Base-by-base conservation (phyloP, 148 eudicot species). In the Tetragonia tetragonoides region DNA sequence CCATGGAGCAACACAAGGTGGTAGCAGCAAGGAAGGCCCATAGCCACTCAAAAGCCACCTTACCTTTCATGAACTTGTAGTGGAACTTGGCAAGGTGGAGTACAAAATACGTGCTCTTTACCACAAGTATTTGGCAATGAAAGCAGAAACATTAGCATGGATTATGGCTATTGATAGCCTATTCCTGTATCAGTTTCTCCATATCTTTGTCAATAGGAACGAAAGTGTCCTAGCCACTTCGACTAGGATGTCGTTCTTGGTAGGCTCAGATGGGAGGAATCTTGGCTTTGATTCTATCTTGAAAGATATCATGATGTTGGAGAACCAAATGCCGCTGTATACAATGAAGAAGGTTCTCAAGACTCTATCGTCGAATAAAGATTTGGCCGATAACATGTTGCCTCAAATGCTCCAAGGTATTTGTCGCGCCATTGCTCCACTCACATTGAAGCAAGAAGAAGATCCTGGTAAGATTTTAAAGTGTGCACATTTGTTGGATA, bases 281-380 rank as follows among this genome's bases (percentile, higher is more conserved):
- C 73, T 82, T 10, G 84, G 85, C 0, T 83, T 87, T 56, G 84
- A 87, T 44, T 78, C 81, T 6, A 82, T 87, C 41, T 78, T 89
- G 11, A 85, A 86, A 64, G 92, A 89, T 46, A 46, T 89, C 2
- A 56, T 84, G 68, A 87, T 89, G 92, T 79, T 89, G 8, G 92
- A 89, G 70, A 89, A 89, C 68, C 92, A 89, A 84, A 84, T 89
- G n/a, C 92, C 92, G 7, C 47, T 85, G 38, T 76, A 85, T 38
- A 65, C 84, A 14, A 34, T 85, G 66, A 80, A 83, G 56, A 83
- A 81, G 64, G 51, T 81, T 24, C 39, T 89, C 61, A 82, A 80
- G 41, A 68, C 81, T 37, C 82, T 81, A 38, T 70, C 59, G 49
- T 72, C 75, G 0, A 67, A 84, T 0, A 0, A 54, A 7, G 87